Evolutionary conservation across 1,139 yeast species (phyloP), one percentile per base, ranked within the genome.

Genomic region (Lodderomyces theae): DNA sequence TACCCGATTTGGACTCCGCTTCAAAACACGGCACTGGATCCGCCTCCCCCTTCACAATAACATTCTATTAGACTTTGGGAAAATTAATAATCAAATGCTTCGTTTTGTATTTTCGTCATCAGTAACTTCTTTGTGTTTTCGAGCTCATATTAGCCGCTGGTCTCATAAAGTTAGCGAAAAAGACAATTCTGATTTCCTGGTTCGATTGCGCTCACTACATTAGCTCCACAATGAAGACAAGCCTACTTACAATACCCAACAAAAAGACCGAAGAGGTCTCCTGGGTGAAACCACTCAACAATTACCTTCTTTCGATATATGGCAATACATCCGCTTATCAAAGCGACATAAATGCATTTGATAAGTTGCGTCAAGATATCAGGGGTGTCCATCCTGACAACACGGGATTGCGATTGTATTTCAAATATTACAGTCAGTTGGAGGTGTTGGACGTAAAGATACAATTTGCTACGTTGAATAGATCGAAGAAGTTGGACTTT

Each of bases 381-480:
- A 62, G 79, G 25, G 86, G 86, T 28, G 74, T 77, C 4, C 69
- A 71, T 44, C 72, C 77, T 33, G 85, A 79, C 50, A 51, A 56
- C 17, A 69, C 77, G 0, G 77, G 79, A 1, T 65, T 75, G 15
- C 50, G 77, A 48, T 63, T 83, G 39, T 72, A 84, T 48, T 81
- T 78, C 56, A 75, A 77, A 44, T 92, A 92, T 61, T 88, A 83
- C 55, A 86, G 88, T 22, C 95, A 86, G 58, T 60, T 92, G 49
- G 96, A 90, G 54, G 74, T 88, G 15, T 63, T 92, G 38, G 92
- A 86, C 49, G 63, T 87, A 50, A 69, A 97, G 43, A 61, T 90
- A 13, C 92, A 96, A 0, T 74, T 84, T 46, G 72, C 72, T 38
- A 68, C 74, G 17, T 68, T 73, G 17, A 80, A 80, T 41, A 77